Base-by-base conservation (phyloP, 2,329 filamentous ascomycete species). In the Rutstroemia sp. region DNA sequence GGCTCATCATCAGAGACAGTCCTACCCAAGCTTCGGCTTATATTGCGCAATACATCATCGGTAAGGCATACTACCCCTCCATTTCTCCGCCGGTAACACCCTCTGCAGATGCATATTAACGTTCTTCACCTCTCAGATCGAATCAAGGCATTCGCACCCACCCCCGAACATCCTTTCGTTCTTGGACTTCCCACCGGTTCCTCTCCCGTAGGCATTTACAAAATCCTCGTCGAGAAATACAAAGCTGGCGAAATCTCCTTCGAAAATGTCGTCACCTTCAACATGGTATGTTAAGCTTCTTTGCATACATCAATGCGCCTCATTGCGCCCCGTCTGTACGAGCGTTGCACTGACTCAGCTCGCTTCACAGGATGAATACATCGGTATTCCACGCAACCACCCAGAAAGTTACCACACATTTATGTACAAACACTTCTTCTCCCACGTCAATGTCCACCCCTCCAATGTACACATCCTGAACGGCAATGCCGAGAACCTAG, bases 381-480 rank as follows among this genome's bases (percentile, higher is more conserved):
- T 94, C 63, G 88, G 87, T 57, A 81, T 95, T 61, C 86, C 89
- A 37, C 83, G 88, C 66, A 88, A 92, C 65, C 88, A 95, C 70
- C 85, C 88, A 12, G 85, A 94, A 71, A 90, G 86, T 66, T 95
- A 95, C 73, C 90, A 95, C 75, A 88, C 85, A 62, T 95, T 94
- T 77, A 94, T 95, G 90, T 95, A 91, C 81, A 89, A 88, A 73
- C 80, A 94, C 74, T 90, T 95, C 78, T 95, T 95, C 77, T 89
- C 87, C 45, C 89, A 83, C 64, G 85, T 94, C 65, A 88, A 95
- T 68, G 86, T 94, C 64, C 81, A 85, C 62, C 90, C 90, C 5
- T 79, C 81, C 67, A 92, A 92, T 70, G 90, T 94, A 69, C 85
- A 95, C 73, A 90, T 94, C 66, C 80, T 92, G 41, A 83, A 92